Percentiles rank a stretch among this genome's conserved stretches.
Conservation (phyloP, 1,139 yeast genomes). For the Scheffersomyces titani region DNA sequence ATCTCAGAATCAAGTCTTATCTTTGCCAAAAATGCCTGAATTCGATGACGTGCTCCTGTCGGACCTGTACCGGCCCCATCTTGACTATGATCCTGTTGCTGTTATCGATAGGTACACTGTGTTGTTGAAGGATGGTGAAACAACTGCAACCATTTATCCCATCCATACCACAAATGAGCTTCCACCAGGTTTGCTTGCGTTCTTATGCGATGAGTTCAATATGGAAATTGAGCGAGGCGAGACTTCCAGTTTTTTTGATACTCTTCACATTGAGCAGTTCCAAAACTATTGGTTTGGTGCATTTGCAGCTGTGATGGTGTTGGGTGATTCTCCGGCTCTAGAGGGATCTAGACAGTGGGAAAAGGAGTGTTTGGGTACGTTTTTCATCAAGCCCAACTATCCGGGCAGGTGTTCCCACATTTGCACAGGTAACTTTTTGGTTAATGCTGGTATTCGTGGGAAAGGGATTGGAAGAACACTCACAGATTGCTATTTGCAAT, state of each 20-base stretch:
- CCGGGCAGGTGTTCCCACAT: conserved; percentile 93
- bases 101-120: conserved; percentile 57
- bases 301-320: conserved; percentile 83
- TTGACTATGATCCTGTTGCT: conserved; percentile 35
- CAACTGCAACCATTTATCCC: conserved; percentile 91
- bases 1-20: conserved; percentile 4
- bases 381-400: conserved; percentile 81
- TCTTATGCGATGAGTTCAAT: conserved; percentile 88
- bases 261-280: conserved; percentile 71
- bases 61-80: conserved; percentile 36
- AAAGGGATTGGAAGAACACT: conserved; percentile 87
- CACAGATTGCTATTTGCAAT: conserved; percentile 79
- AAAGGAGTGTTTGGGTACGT: conserved; percentile 84
- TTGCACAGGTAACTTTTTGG: conserved; percentile 88
- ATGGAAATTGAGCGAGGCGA: conserved; percentile 91
- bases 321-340: conserved; percentile 67
- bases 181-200: conserved; percentile 77
- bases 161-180: conserved; percentile 62
- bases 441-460: conserved; percentile 91
- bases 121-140: conserved; percentile 80
- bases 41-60: conserved; percentile 37
- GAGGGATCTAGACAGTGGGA: conserved; percentile 79
- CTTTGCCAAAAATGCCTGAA: conserved; percentile 28
- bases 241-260: conserved; percentile 81
- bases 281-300: conserved; percentile 84